A percentile compares a stretch with the other conserved stretches of the same genome.
phyloP scores from a whole-genome alignment of 441 rosid genomes.

The Capsella rubella region DNA sequence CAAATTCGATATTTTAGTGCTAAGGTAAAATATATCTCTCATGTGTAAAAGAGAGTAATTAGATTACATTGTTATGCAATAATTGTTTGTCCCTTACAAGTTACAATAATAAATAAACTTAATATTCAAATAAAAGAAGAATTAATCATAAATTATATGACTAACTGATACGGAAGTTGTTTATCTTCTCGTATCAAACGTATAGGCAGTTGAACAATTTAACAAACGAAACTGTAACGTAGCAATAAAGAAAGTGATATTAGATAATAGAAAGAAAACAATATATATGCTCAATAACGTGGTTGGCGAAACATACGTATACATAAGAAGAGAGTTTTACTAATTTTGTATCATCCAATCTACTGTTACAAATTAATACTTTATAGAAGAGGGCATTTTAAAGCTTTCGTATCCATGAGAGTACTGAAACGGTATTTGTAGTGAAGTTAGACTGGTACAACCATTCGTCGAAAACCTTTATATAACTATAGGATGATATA shows the following conservation, averaged over 20 bases:
- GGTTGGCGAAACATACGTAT: not conserved
- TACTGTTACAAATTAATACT: not conserved
- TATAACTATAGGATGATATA: not conserved
- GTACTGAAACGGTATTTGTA: not conserved
- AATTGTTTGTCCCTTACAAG: not conserved
- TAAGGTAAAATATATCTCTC: not conserved
- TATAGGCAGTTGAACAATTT: constrained; percentile 35
- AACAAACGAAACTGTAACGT: constrained; percentile 13
- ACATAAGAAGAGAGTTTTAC: not conserved
- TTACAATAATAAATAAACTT: not conserved
- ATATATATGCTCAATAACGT: no score
- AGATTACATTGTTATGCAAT: not conserved
- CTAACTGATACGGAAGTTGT: constrained; percentile 28
- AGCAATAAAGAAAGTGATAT: not conserved
- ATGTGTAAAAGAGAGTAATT: not conserved
- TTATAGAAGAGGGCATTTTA: not conserved
- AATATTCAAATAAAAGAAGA: not conserved
- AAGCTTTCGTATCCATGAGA: not conserved
- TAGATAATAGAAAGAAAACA: not conserved
- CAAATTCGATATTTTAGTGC: not conserved
- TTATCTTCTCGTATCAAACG: constrained; percentile 40
- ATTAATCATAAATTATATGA: not conserved
- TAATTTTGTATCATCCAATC: not conserved
- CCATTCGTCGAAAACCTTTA: constrained; percentile 4
- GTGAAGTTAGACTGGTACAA: constrained; percentile 17